Evolutionary conservation across 1,139 yeast species (phyloP).

Genomic region (Nakaseomyces bracarensis): DNA sequence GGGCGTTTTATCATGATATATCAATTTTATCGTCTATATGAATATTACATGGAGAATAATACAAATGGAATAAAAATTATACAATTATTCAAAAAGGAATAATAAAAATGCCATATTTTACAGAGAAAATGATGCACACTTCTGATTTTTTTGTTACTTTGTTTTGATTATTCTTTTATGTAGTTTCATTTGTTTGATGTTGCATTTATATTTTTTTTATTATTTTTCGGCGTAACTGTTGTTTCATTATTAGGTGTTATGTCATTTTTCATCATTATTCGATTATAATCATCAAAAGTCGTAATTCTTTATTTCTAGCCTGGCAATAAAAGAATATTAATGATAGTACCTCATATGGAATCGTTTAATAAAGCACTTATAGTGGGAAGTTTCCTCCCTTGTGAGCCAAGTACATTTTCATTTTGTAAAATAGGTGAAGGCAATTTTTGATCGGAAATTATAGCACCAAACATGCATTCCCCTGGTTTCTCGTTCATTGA

Average conservation of each 20-base stretch:
- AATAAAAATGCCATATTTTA: not conserved
- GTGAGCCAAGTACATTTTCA: constrained; percentile 6
- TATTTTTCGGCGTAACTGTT: not conserved
- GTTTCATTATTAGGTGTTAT: not conserved
- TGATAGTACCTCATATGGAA: not conserved
- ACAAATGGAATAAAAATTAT: not conserved
- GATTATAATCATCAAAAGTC: not conserved
- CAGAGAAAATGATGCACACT: not conserved
- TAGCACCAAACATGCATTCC: not conserved
- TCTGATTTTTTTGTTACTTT: no score
- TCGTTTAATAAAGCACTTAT: constrained; percentile 4
- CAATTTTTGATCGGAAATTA: constrained; percentile 5
- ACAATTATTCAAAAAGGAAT: not conserved
- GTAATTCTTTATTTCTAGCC: not conserved
- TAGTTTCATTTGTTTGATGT: no score
- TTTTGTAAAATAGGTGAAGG: constrained; percentile 10
- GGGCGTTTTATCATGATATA: not conserved
- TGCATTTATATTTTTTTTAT: no score
- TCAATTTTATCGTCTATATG: constrained; percentile 1
- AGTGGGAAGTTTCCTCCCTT: constrained; percentile 4
- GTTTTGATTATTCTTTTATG: no score
- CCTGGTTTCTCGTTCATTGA: not conserved
- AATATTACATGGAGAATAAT: not conserved
- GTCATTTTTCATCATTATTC: not conserved
- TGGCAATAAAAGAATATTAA: not conserved